Evolutionary conservation across 441 rosid genomes (phyloP), one percentile per base, ranked within the genome.

Genomic region (Raphanus hybrid): DNA sequence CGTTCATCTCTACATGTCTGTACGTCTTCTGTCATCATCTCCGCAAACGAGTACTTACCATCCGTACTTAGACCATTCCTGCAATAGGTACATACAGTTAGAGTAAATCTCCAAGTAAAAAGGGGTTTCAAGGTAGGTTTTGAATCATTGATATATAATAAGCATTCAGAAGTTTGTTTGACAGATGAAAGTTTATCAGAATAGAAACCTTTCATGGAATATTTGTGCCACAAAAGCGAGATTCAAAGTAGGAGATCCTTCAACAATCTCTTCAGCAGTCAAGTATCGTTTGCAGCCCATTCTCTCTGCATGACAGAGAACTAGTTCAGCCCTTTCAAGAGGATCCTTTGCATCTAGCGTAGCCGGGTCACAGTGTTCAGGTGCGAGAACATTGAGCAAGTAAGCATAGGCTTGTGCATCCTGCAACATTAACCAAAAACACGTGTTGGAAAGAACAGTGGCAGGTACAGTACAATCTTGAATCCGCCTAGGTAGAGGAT

Each of bases 211-310:
- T 84, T 86, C 80, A 63, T 88, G 92, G 77, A 90, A 90, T 59
- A 90, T 87, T 70, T 90, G 94, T 32, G 94, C 94, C 69, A 86
- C 88, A 50, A 90, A 88, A 0, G 89, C 94, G 20, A 90, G 91
- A 80, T 90, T 88, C 75, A 90, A 76, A 76, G 84, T 90, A 43
- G 94, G 16, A 57, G 86, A 87, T 60, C 94, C 94, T 72, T 88
- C 92, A 7, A 85, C 86, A 35, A 90, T 90, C 78, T 90, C 94
- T 69, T 80, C 85, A 8, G 94, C 87, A 48, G 80, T 83, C 81
- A 88, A 82, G 82, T 86, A 88, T 61, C 91, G 76, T 66, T 87
- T 87, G 82, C 92, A 90, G 69, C 84, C 84, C 89, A 90, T 86
- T 78, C 50, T 85, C 80, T 88, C 90, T 55, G 94, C 94, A 57